Conservation (phyloP, 2,329 filamentous ascomycete genomes). For the Thelonectria rubi region DNA sequence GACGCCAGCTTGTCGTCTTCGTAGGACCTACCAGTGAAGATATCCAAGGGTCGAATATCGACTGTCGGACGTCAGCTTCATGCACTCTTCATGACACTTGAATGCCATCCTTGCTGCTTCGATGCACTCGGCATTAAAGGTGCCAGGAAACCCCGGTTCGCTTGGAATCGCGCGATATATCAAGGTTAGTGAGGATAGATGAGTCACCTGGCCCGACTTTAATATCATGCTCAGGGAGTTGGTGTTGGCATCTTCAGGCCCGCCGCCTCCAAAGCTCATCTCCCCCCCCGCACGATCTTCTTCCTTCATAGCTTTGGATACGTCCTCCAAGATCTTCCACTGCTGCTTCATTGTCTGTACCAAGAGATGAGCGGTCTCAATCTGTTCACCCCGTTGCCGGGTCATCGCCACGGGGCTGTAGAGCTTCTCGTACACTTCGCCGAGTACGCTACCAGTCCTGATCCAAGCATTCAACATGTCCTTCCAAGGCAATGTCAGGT, state of each 20-base stretch:
- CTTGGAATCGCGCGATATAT: conserved; percentile 18
- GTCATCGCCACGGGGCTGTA: conserved; percentile 9
- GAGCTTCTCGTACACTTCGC: conserved; percentile 13
- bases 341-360: conserved; percentile 8
- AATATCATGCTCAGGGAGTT: conserved; percentile 13
- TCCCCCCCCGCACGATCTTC: background rate
- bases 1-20: background rate
- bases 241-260: background rate
- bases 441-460: conserved; percentile 12
- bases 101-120: conserved; percentile 17
- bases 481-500: conserved; percentile 5
- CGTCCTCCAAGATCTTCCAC: conserved; percentile 9
- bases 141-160: conserved; percentile 3
- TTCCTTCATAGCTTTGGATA: background rate
- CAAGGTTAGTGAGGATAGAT: conserved; percentile 8
- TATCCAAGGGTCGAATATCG: conserved; percentile 7
- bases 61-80: conserved; percentile 6
- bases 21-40: conserved; percentile 5
- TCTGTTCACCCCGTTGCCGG: background rate
- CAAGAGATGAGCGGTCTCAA: conserved; percentile 3
- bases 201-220: conserved; percentile 14
- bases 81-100: conserved; percentile 11
- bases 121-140: conserved; percentile 14
- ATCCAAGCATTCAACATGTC: conserved; percentile 16
- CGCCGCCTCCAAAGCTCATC: background rate